Percentiles rank a stretch among this genome's conserved stretches.
These are phyloP conservation scores for Phialophora chinensis DNA, from an alignment of 2,329 filamentous ascomycete genomes.

Conservation along the genomic window DNA sequence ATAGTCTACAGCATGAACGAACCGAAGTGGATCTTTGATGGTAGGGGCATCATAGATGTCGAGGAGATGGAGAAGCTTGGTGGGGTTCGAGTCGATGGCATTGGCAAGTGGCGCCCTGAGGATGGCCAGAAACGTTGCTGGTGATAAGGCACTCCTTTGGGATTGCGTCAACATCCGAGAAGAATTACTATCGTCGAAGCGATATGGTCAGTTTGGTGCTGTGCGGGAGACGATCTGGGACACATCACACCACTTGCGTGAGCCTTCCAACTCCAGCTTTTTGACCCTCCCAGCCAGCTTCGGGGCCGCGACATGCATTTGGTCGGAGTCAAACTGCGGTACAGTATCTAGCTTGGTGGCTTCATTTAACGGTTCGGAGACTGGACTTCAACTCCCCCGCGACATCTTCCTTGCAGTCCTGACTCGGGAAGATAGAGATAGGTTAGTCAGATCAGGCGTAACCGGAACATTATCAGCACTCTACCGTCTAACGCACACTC, in stretches of 20 bases:
- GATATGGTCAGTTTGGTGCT: not conserved
- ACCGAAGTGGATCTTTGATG: slow-evolving; percentile 59
- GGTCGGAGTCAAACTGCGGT: no score
- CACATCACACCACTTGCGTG: not conserved
- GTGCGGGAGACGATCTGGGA: not conserved
- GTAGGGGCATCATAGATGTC: slow-evolving; percentile 47
- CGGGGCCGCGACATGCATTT: not conserved
- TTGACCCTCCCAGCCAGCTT: no score
- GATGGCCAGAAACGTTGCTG: slow-evolving; percentile 23
- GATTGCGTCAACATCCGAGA: no score
- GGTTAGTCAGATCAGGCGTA: not conserved
- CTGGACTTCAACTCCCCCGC: not conserved
- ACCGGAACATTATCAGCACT: not conserved
- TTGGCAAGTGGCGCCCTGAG: slow-evolving; percentile 39
- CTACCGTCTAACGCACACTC: no score
- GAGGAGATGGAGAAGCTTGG: slow-evolving; percentile 46
- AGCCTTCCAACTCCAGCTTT: no score
- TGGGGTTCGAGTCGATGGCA: slow-evolving; percentile 46
- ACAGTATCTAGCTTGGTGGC: not conserved
- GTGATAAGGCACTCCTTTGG: not conserved
- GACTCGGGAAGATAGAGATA: not conserved
- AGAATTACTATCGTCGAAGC: not conserved
- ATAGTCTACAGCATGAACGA: slow-evolving; percentile 54
- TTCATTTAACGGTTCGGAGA: not conserved
- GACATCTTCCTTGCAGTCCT: not conserved